Base-by-base conservation (phyloP, 768 basidiomycete genomes). In the Tylopilus rubrobrunneus region DNA sequence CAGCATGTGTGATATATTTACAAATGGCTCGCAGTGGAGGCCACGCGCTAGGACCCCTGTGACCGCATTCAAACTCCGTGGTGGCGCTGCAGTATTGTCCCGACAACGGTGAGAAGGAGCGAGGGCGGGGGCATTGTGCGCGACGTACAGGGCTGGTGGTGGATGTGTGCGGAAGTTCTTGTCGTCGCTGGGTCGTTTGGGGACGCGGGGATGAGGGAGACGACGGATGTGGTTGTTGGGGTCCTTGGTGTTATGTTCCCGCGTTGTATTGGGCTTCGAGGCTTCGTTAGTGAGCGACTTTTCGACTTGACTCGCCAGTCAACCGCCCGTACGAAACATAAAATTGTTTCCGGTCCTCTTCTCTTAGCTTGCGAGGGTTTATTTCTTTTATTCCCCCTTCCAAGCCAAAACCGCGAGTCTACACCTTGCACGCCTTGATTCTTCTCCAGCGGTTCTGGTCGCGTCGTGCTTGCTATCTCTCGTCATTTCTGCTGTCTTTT, bases 401-500 rank as follows among this genome's bases (percentile, higher is more conserved):
- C 66, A 57, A n/a, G 57, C 54, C 33, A 65, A 41, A 56, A 43
- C 55, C 36, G 62, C 70, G 52, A 61, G 63, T 33, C 52, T 28
- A 29, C 43, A 45, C 47, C 55, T 59, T 59, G 56, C 56, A 52
- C 50, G 64, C 50, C 53, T 55, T 50, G 53, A 59, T 55, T 62
- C 39, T 65, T 51, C 48, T 51, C 55, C 56, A 47, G 63, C 61
- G 62, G 62, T 55, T 56, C 57, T 62, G 48, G 66, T 71, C 70
- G 62, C 68, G 70, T 64, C 59, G 57, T 65, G 37, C 60, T 67
- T 65, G 66, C 68, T 68, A 71, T 70, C 68, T 71, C 58, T 68
- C 55, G 51, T 55, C 66, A 71, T 64, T 67, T 73, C 68, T 64
- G 66, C 61, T 65, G 58, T 67, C 59, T 58, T 68, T 66, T 64